A percentile compares a stretch with the other conserved stretches of the same genome.
These are phyloP conservation scores for Arthromyces matolae DNA, from an alignment of 768 basidiomycete genomes.

Conservation along the genomic window DNA sequence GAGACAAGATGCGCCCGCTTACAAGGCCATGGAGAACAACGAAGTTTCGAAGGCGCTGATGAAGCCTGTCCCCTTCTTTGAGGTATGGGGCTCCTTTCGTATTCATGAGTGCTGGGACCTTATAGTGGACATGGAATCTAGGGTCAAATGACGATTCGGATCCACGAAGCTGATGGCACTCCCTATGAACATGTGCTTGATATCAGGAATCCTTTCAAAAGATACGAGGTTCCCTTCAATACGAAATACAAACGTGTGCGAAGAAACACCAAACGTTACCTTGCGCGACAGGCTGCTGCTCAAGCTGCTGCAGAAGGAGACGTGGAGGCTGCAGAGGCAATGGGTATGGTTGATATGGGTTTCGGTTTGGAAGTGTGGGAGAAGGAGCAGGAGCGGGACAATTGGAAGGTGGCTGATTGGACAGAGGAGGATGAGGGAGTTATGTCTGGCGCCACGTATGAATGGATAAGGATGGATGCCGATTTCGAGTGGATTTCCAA, in stretches of 20 bases:
- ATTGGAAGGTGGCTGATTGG: conserved; percentile 98
- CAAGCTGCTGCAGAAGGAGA: conserved; percentile 93
- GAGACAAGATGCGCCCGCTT: conserved; percentile 83
- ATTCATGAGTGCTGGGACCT: no score
- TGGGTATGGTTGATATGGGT: conserved; percentile 91
- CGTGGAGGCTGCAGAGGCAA: conserved; percentile 86
- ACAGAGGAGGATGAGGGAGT: conserved; percentile 91
- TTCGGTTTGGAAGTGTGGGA: conserved; percentile 96
- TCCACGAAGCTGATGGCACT: conserved; percentile 98
- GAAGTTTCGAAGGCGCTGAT: conserved; percentile 58
- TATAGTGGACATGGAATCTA: conserved; percentile 24
- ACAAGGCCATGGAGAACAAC: conserved; percentile 64
- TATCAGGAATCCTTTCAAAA: conserved; percentile 81
- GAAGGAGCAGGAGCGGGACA: conserved; percentile 86
- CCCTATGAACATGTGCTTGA: conserved; percentile 98
- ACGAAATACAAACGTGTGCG: conserved; percentile 97
- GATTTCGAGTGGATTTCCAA: conserved; percentile 99
- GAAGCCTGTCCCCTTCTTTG: conserved; percentile 88
- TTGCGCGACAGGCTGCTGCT: conserved; percentile 88
- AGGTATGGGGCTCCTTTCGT: conserved; percentile 49
- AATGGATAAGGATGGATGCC: conserved; percentile 99
- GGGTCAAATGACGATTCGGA: conserved; percentile 98
- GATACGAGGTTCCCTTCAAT: conserved; percentile 98
- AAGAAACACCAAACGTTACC: conserved; percentile 92
- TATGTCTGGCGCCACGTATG: conserved; percentile 95